Conservation (phyloP, 2,329 filamentous ascomycete species). For the Fusarium sarcochroum region DNA sequence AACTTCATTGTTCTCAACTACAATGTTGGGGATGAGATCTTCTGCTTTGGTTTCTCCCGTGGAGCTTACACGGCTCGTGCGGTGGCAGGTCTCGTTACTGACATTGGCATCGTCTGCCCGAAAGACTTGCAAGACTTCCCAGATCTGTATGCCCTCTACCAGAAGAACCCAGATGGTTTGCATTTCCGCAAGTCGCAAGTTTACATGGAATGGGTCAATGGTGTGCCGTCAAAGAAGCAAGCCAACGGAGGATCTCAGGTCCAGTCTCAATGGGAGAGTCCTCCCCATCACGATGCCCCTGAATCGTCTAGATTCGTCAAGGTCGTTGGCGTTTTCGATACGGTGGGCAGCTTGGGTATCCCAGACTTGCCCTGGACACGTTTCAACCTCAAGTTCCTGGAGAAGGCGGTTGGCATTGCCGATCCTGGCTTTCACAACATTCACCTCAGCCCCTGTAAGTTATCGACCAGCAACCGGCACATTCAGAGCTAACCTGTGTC, state of each 20-base stretch:
- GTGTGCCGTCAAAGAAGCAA: conserved; percentile 37
- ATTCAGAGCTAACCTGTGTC: conserved; percentile 19
- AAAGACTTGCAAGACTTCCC: conserved; percentile 47
- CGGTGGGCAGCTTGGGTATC: conserved; percentile 46
- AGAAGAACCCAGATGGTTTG: conserved; percentile 38
- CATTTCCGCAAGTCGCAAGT: conserved; percentile 43
- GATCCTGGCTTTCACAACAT: conserved; percentile 47
- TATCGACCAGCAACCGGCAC: neutral
- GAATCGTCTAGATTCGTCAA: conserved; percentile 41
- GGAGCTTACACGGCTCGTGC: conserved; percentile 57
- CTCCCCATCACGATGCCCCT: conserved; percentile 43
- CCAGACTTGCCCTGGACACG: conserved; percentile 44
- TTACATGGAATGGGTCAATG: conserved; percentile 45
- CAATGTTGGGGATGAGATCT: conserved; percentile 50
- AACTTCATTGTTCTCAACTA: conserved; percentile 56
- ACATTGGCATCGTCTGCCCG: conserved; percentile 48
- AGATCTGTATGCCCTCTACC: conserved; percentile 45
- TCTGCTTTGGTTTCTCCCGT: conserved; percentile 55
- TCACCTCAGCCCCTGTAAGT: conserved; percentile 46
- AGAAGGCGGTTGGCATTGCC: conserved; percentile 33
- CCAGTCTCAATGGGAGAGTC: conserved; percentile 33
- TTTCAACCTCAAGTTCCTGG: conserved; percentile 43
- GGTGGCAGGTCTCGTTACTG: conserved; percentile 49
- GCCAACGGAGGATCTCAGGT: conserved; percentile 15
- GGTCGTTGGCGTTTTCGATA: conserved; percentile 47